phyloP scores from a whole-genome alignment of 2,329 filamentous ascomycete genomes.

The Beauveria varroae region DNA sequence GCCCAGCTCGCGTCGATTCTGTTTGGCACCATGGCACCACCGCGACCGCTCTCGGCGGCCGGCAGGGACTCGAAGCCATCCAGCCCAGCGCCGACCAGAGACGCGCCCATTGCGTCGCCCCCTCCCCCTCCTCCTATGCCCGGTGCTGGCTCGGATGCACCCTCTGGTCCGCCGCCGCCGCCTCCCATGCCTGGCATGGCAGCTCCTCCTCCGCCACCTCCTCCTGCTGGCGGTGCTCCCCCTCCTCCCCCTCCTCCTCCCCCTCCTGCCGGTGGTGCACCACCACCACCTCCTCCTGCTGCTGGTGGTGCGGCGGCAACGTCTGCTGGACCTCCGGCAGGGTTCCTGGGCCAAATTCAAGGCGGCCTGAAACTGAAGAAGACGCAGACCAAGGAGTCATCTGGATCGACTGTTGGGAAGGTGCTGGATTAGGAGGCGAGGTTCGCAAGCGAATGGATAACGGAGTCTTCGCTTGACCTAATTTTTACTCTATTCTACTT shows the following conservation, averaged over 20 bases:
- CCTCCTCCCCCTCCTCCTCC: conserved; percentile 31
- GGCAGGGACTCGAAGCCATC: conserved; percentile 54
- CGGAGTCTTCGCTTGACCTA: background rate
- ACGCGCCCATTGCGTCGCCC: conserved; percentile 31
- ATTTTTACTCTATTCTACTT: background rate
- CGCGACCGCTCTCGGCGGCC: conserved; percentile 76
- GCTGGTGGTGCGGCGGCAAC: conserved; percentile 38
- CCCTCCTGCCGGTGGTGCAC: conserved; percentile 24
- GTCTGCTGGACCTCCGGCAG: conserved; percentile 41
- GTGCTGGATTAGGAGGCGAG: conserved; percentile 46
- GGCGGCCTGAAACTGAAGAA: conserved; percentile 74
- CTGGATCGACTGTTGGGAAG: conserved; percentile 62
- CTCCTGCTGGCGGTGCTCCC: conserved; percentile 28
- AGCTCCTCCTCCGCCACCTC: conserved; percentile 21
- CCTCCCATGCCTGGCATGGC: conserved; percentile 19
- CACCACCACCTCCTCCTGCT: conserved; percentile 36
- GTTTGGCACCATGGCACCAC: conserved; percentile 94
- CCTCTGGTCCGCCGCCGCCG: conserved; percentile 25
- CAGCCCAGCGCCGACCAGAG: conserved; percentile 31
- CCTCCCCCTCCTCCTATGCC: conserved; percentile 30
- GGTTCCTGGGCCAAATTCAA: conserved; percentile 77
- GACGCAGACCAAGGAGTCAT: conserved; percentile 83
- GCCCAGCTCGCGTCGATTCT: conserved; percentile 90
- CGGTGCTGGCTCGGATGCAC: conserved; percentile 19
- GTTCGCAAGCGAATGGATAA: background rate